Base-by-base conservation (phyloP, 139 green algal species). In the Raphidocelis subcapitata region DNA sequence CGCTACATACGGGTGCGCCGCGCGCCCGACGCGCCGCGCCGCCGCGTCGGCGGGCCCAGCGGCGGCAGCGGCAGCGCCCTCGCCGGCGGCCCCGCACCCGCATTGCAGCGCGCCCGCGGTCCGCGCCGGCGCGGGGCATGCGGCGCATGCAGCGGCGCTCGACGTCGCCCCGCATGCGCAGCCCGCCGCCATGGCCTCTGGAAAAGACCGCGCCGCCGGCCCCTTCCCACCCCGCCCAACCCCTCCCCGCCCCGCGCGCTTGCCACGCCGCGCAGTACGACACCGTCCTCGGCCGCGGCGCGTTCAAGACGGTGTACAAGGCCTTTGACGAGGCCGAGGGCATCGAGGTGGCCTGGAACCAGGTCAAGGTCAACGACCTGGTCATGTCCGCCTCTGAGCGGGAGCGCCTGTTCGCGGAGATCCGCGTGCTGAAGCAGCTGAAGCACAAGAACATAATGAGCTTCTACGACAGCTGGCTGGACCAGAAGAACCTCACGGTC, bases 401-500 rank as follows among this genome's bases (percentile, higher is more conserved):
- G 16, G 24, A 54, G 16, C 63, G 69, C n/a, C 57, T 88, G 28
- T 67, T 84, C 46, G 69, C 63, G 10, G 95, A 99, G 81, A 95
- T 99, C 57, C 80, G 90, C 0, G 85, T 99, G 75, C 84, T 99
- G 37, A 94, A 96, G 74, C 76, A 90, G 71, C 88, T 99, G 28
- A 92, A 94, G 76, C 93, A 98, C 85, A 97, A 94, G 79, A 96
- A 97, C 80, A 96, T 98, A 73, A 96, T 98, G 84, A 92, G 86
- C 54, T 90, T 97, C 57, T 92, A 92, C 63, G 86, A 93, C 41
- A 69, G 63, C 37, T 74, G 67, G 94, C 83, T 95, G 54, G 88
- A 95, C 69, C 36, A 78, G 47, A 86, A 94, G 66, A 79, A 84
- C 33, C 74, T 81, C 57, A 88, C 84, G 63, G 78, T 97, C 69